phyloP scores from a whole-genome alignment of 129 eudicot genomes.

The Cynara cardunculus region DNA sequence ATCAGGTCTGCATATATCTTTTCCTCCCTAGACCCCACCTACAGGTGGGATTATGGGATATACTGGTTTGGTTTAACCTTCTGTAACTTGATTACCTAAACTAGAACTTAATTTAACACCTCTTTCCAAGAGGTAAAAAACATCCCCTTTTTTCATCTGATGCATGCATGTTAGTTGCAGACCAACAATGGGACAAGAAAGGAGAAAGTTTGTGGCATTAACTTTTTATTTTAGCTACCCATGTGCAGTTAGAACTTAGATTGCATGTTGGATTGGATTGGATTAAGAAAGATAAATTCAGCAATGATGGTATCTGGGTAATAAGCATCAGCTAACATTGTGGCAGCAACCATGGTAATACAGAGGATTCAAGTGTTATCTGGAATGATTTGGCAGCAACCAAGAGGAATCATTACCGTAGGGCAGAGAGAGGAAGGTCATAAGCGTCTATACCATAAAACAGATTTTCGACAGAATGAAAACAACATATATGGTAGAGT shows the following conservation, averaged over 20 bases:
- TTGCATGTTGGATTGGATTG: neutral
- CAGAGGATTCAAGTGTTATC: neutral
- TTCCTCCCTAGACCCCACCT: neutral
- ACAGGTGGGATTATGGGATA: neutral
- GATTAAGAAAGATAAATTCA: neutral
- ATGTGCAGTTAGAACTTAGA: neutral
- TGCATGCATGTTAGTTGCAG: neutral
- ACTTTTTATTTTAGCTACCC: neutral
- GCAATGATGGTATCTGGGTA: neutral
- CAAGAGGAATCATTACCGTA: no score
- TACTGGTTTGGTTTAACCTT: neutral
- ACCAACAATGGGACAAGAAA: neutral
- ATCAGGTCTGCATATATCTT: no score
- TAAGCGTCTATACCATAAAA: neutral
- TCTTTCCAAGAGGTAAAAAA: neutral
- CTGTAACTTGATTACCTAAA: neutral
- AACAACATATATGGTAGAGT: neutral
- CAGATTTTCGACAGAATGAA: neutral
- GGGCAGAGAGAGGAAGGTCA: slow-evolving; percentile 5
- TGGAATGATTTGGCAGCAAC: neutral
- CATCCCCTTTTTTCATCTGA: neutral
- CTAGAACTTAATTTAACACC: neutral
- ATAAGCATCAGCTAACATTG: neutral
- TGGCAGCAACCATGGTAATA: neutral
- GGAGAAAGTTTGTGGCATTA: neutral